Conservation (phyloP, 352 stramenopile species). For the Phytophthora nicotianae region DNA sequence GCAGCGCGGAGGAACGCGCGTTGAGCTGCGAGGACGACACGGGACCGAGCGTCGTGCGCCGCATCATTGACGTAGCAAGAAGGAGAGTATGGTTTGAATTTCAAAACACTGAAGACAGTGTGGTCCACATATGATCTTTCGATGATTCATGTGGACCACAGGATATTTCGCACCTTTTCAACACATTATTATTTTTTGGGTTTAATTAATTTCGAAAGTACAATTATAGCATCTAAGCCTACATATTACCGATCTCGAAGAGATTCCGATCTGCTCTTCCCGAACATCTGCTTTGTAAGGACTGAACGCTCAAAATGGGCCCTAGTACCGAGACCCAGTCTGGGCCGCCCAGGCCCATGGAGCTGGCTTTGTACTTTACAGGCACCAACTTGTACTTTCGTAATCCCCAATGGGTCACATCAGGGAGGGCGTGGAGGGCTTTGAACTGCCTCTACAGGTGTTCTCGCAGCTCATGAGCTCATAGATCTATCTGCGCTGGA, state of each 20-base stretch:
- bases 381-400: constrained; percentile 17
- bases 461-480: constrained; percentile 13
- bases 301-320: constrained; percentile 23
- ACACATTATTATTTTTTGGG: no score
- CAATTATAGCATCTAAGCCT: no score
- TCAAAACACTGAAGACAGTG: constrained; percentile 7
- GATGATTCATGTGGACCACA: not conserved
- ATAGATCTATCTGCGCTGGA: constrained; percentile 18
- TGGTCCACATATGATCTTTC: constrained; percentile 4
- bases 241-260: no score
- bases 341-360: not conserved
- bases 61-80: constrained; percentile 42
- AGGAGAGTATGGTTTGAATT: constrained; percentile 21
- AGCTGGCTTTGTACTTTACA: constrained; percentile 15
- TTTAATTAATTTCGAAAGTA: no score
- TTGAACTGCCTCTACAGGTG: constrained; percentile 38
- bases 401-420: constrained; percentile 32
- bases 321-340: no score
- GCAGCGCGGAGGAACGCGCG: constrained; percentile 46
- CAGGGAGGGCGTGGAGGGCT: constrained; percentile 3
- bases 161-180: no score
- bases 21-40: constrained; percentile 89
- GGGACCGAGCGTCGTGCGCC: constrained; percentile 83
- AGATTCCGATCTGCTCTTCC: constrained; percentile 28
- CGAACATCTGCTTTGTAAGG: constrained; percentile 29